Evolutionary conservation across 2,329 filamentous ascomycete species (phyloP).

Genomic region (Capronia coronata): DNA sequence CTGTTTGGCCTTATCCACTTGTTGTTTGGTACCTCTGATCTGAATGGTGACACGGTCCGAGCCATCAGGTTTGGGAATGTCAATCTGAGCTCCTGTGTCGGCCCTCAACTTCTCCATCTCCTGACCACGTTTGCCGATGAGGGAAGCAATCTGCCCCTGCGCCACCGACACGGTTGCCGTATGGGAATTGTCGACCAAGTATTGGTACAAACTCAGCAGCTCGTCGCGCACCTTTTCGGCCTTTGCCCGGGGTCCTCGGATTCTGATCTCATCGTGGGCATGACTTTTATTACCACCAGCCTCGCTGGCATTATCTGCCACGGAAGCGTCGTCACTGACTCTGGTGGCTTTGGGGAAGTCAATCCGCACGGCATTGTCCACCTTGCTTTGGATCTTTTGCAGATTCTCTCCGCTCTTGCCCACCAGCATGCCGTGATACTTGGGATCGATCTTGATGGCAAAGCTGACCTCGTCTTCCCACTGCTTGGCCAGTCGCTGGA

Average conservation of each 20-base stretch:
- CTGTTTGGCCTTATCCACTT: conserved; percentile 88
- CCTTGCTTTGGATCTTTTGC: conserved; percentile 83
- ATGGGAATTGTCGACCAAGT: conserved; percentile 79
- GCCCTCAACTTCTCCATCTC: conserved; percentile 87
- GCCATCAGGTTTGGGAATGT: conserved; percentile 76
- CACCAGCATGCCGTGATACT: conserved; percentile 91
- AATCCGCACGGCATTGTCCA: conserved; percentile 70
- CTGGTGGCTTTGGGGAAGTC: conserved; percentile 71
- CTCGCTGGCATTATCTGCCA: conserved; percentile 63
- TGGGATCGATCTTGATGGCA: conserved; percentile 79
- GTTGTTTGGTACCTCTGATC: conserved; percentile 84
- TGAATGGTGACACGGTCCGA: conserved; percentile 72
- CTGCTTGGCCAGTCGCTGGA: conserved; percentile 69
- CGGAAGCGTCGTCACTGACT: conserved; percentile 61
- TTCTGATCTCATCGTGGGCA: conserved; percentile 76
- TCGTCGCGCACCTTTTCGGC: conserved; percentile 89
- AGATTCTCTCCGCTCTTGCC: conserved; percentile 81
- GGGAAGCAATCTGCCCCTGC: conserved; percentile 83
- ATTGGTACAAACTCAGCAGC: conserved; percentile 80
- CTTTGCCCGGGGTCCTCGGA: conserved; percentile 87
- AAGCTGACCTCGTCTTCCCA: conserved; percentile 88
- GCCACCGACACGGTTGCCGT: conserved; percentile 75
- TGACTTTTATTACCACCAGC: conserved; percentile 59
- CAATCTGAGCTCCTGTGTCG: conserved; percentile 78
- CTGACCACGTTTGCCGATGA: conserved; percentile 85